Conservation (phyloP, 2,329 filamentous ascomycete species). For the Phaeosphaeriaceae sp. region DNA sequence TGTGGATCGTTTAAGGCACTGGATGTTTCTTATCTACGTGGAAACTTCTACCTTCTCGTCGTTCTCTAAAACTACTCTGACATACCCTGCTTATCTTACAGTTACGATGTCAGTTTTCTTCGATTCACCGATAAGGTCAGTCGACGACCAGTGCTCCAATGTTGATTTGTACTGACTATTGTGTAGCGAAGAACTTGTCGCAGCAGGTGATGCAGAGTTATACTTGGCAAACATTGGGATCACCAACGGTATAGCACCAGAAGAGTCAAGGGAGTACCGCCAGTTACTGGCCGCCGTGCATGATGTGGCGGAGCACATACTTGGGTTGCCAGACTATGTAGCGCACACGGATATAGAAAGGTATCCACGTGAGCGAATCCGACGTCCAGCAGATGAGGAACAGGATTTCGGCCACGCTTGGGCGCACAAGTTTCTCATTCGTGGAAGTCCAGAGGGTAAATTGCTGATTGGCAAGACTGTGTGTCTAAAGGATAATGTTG, state of each 20-base stretch:
- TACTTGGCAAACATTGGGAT: constrained; percentile 31
- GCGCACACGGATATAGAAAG: constrained; percentile 49
- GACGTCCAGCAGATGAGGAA: constrained; percentile 41
- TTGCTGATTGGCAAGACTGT: constrained; percentile 52
- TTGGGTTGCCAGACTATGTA: constrained; percentile 57
- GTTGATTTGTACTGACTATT: constrained; percentile 1
- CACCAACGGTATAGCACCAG: constrained; percentile 34
- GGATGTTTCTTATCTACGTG: too few relatives aligned
- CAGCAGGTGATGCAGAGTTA: constrained; percentile 31
- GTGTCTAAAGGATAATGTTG: constrained; percentile 63
- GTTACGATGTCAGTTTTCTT: constrained; percentile 41
- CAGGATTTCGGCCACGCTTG: constrained; percentile 56
- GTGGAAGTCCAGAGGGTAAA: constrained; percentile 31
- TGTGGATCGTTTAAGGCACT: background rate
- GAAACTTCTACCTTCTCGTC: too few relatives aligned
- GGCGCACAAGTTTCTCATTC: constrained; percentile 60
- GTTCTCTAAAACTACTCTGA: background rate
- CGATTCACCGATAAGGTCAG: constrained; percentile 33
- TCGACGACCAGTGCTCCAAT: background rate
- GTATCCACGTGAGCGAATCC: constrained; percentile 56
- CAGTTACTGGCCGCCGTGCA: constrained; percentile 60
- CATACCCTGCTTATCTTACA: background rate
- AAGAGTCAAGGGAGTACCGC: constrained; percentile 56
- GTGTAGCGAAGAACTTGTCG: constrained; percentile 28
- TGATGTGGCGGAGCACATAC: constrained; percentile 57